phyloP scores from a whole-genome alignment of 768 basidiomycete genomes.

The Cystoderma amianthinum region DNA sequence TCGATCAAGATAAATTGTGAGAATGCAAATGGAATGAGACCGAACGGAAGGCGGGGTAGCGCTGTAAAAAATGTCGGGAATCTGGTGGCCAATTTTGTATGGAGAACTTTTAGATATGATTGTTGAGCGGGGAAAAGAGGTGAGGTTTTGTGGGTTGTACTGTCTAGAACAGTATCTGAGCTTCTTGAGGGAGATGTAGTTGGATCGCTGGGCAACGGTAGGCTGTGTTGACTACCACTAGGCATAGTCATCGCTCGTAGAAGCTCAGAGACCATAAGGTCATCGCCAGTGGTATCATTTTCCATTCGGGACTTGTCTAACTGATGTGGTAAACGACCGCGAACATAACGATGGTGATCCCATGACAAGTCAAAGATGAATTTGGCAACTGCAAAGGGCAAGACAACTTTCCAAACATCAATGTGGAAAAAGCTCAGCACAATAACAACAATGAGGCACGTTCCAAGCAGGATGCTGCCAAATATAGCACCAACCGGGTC shows the following conservation, averaged over 20 bases:
- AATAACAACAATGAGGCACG: conserved; percentile 68
- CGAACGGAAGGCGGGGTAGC: conserved; percentile 66
- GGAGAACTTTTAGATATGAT: conserved; percentile 7
- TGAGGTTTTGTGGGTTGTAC: background rate
- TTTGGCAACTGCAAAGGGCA: conserved; percentile 75
- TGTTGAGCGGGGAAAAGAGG: conserved; percentile 14
- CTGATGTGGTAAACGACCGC: conserved; percentile 11
- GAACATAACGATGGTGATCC: conserved; percentile 43
- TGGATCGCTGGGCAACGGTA: conserved; percentile 11
- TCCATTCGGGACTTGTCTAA: conserved; percentile 6
- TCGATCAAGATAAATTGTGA: conserved; percentile 94
- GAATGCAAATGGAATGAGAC: conserved; percentile 87
- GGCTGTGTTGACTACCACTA: conserved; percentile 8
- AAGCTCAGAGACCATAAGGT: conserved; percentile 18
- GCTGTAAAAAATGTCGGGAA: conserved; percentile 73
- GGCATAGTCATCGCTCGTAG: conserved; percentile 19
- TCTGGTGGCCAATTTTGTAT: conserved; percentile 15
- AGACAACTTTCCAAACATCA: conserved; percentile 79
- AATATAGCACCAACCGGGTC: conserved; percentile 74
- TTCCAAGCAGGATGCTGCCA: conserved; percentile 58
- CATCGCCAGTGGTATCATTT: conserved; percentile 3
- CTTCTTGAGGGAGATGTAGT: conserved; percentile 3
- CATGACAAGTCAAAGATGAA: conserved; percentile 58
- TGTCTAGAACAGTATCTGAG: background rate
- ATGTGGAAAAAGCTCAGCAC: conserved; percentile 70